Conservation (phyloP, 495 filamentous ascomycete genomes). For the Hypomontagnella monticulosa region DNA sequence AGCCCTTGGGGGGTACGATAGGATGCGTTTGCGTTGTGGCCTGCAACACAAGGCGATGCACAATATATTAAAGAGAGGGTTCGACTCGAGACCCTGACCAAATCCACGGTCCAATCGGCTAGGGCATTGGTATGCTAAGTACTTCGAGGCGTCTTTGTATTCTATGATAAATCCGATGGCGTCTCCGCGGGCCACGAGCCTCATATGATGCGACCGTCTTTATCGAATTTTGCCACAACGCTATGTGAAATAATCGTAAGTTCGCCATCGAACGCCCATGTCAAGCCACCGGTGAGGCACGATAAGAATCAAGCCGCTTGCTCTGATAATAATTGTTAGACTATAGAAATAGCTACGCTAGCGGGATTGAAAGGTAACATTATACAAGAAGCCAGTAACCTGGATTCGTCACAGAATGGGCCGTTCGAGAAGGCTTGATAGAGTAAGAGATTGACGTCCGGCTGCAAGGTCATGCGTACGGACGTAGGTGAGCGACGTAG, state of each 20-base stretch:
- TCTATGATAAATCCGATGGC: neutral
- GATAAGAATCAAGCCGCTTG: neutral
- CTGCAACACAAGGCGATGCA: conserved; percentile 21
- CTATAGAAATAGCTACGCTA: neutral
- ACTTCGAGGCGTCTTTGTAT: too few species aligned
- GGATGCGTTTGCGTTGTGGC: conserved; percentile 1
- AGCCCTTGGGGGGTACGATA: neutral
- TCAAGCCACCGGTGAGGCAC: neutral
- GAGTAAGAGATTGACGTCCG: conserved; percentile 5
- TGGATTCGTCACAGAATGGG: conserved; percentile 18
- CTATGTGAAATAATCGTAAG: neutral
- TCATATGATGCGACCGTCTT: neutral
- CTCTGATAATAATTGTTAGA: conserved; percentile 1
- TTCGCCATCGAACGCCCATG: neutral
- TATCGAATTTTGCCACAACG: neutral
- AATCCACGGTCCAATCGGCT: conserved; percentile 10
- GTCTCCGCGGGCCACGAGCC: neutral
- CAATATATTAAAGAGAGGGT: conserved; percentile 6
- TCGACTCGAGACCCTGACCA: conserved; percentile 3
- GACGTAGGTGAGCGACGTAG: conserved; percentile 2
- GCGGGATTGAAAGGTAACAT: conserved; percentile 18
- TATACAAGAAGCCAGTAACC: conserved; percentile 32
- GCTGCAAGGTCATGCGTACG: neutral
- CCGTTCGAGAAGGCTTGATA: neutral
- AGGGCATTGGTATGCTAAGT: neutral